Evolutionary conservation across 2,329 filamentous ascomycete genomes (phyloP).

Genomic region (Aspergillus pseudotamarii): DNA sequence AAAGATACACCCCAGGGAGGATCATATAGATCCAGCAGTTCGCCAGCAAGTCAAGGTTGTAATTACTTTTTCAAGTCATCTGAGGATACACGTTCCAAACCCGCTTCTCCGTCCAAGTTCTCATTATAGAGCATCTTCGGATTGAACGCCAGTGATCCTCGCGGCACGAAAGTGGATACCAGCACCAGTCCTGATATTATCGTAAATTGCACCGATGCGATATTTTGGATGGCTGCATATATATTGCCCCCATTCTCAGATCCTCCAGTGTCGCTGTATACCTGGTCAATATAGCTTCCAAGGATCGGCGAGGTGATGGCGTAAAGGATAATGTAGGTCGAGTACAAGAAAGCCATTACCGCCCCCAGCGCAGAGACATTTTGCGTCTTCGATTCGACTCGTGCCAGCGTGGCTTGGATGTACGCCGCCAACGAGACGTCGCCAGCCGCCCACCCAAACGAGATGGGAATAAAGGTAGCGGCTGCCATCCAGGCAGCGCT

Average conservation of each 20-base stretch:
- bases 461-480: slow-evolving; percentile 17
- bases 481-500: slow-evolving; percentile 17
- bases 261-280: slow-evolving; percentile 17
- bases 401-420: slow-evolving; percentile 18
- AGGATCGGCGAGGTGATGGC: slow-evolving; percentile 19
- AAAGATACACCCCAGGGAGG: not conserved
- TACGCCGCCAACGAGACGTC: slow-evolving; percentile 22
- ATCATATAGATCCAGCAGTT: not conserved
- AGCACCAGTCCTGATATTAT: slow-evolving; percentile 16
- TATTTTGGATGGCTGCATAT: slow-evolving; percentile 16
- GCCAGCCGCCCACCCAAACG: slow-evolving; percentile 20
- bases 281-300: slow-evolving; percentile 20
- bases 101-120: slow-evolving; percentile 13
- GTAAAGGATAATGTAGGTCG: slow-evolving; percentile 19
- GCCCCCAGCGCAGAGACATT: slow-evolving; percentile 19
- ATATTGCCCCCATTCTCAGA: slow-evolving; percentile 17
- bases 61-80: slow-evolving; percentile 8
- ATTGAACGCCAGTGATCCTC: slow-evolving; percentile 15
- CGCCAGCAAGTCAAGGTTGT: not conserved
- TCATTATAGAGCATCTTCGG: slow-evolving; percentile 16
- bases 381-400: slow-evolving; percentile 16
- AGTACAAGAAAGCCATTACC: slow-evolving; percentile 21
- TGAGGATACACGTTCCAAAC: slow-evolving; percentile 11
- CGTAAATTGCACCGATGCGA: slow-evolving; percentile 18
- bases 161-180: slow-evolving; percentile 17